A percentile compares a stretch with the other conserved stretches of the same genome.
phyloP scores from a whole-genome alignment of 495 filamentous ascomycete species.

The Oidiodendron maius region DNA sequence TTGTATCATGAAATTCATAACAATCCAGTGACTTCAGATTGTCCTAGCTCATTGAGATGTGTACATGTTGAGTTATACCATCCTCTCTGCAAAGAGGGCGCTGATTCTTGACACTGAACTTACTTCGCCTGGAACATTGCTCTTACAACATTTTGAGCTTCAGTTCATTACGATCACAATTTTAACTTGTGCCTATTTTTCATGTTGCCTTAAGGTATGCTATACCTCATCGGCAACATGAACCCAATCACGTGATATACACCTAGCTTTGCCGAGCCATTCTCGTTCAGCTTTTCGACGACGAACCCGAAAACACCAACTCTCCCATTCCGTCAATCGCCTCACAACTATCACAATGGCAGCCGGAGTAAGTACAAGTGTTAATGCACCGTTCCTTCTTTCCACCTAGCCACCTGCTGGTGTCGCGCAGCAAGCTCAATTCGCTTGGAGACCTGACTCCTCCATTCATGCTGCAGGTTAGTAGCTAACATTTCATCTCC shows the following conservation, averaged over 20 bases:
- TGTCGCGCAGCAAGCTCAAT: background rate
- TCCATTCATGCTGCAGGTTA: background rate
- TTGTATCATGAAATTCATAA: too few relatives aligned
- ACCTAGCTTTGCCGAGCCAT: conserved; percentile 10
- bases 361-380: conserved; percentile 66
- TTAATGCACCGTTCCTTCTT: conserved; percentile 17
- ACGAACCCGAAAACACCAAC: conserved; percentile 26
- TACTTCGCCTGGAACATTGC: too few relatives aligned
- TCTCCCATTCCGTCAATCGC: conserved; percentile 37
- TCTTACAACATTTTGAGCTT: too few relatives aligned
- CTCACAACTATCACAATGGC: conserved; percentile 66
- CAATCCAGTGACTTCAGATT: too few relatives aligned
- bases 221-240: too few relatives aligned
- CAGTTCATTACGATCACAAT: too few relatives aligned
- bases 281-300: conserved; percentile 9
- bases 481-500: conserved; percentile 16
- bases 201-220: too few relatives aligned
- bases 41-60: too few relatives aligned
- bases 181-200: too few relatives aligned
- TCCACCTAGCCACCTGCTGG: background rate
- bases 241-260: conserved; percentile 14
- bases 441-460: background rate
- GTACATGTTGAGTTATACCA: too few relatives aligned
- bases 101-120: too few relatives aligned
- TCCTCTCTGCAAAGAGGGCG: too few relatives aligned